Evolutionary conservation across 768 basidiomycete genomes (phyloP), one percentile per base, ranked within the genome.

Genomic region (Agrocybe pediades): DNA sequence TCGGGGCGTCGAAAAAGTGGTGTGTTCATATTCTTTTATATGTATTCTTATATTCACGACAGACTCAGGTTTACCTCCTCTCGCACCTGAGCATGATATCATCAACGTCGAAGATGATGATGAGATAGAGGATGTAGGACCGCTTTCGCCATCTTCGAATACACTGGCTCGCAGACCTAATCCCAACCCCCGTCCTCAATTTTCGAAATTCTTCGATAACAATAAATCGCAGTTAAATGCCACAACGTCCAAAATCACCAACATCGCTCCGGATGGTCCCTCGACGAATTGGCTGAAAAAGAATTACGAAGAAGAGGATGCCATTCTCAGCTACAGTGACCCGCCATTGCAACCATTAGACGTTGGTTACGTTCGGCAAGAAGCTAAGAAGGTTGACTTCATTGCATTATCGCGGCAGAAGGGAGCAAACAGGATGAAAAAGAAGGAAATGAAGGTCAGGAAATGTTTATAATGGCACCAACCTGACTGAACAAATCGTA

Each of bases 91-190:
- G 9, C 45, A 24, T 16, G 36, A 56, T 7, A 8, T 56, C 21
- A 51, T 51, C 21, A 19, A 11, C 23, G 36, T 46, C 8, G 44
- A 51, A 17, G 49, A 56, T 13, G 43, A 40, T n/a, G 30, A 33
- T 16, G 54, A 46, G 41, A 23, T 29, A 55, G 29, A 36, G 16
- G 23, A n/a, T 2, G 13, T 16, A 11, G 6, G 16, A 45, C 43
- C 29, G 26, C 36, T n/a, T 27, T 11, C 20, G 11, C 24, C 25
- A 29, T 27, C 17, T 17, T 27, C 26, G 19, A 27, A 29, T 27
- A n/a, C n/a, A n/a, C n/a, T n/a, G n/a, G n/a, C n/a, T n/a, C n/a
- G n/a, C n/a, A n/a, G 45, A 29, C 11, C 45, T 46, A 19, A 25
- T 9, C 45, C 45, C 17, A 7, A 24, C 26, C 21, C 17, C 45